Evolutionary conservation across 352 stramenopile species (phyloP).

Genomic region (Phytophthora sp.): DNA sequence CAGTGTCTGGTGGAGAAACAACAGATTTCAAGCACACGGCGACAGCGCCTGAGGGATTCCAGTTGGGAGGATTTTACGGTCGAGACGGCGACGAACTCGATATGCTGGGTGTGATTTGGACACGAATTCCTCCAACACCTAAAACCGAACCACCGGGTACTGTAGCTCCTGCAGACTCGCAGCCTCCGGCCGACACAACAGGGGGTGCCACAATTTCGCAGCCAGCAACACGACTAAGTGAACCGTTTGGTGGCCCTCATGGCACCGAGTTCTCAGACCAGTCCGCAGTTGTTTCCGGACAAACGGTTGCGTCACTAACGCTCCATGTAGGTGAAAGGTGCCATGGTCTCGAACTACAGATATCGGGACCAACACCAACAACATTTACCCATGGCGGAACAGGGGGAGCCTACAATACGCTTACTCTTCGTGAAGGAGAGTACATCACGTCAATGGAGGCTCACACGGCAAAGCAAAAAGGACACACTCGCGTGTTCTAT

Average conservation of each 20-base stretch:
- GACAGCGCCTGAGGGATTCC: constrained; percentile 2
- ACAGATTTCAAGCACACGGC: background rate
- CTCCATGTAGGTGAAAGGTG: constrained; percentile 5
- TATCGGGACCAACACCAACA: background rate
- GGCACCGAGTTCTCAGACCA: constrained; percentile 5
- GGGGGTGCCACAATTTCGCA: background rate
- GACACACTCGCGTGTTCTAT: constrained; percentile 3
- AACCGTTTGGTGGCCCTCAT: constrained; percentile 13
- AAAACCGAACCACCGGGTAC: background rate
- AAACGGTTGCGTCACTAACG: constrained; percentile 2
- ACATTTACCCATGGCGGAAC: constrained; percentile 12
- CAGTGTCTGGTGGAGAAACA: constrained; percentile 1
- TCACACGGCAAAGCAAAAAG: background rate
- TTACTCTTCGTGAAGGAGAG: background rate
- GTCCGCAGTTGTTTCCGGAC: background rate
- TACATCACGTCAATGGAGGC: constrained; percentile 4
- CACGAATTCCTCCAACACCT: background rate
- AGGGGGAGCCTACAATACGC: constrained; percentile 1
- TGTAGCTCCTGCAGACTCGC: background rate
- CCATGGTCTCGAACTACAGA: constrained; percentile 2
- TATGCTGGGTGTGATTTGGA: constrained; percentile 9
- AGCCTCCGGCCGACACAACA: background rate
- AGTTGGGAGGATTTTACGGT: constrained; percentile 8
- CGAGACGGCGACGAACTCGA: constrained; percentile 14
- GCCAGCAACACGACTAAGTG: constrained; percentile 3